Evolutionary conservation across 805 yeast species (phyloP), one percentile per base, ranked within the genome.

Genomic region (Metschnikowia gelsemii): DNA sequence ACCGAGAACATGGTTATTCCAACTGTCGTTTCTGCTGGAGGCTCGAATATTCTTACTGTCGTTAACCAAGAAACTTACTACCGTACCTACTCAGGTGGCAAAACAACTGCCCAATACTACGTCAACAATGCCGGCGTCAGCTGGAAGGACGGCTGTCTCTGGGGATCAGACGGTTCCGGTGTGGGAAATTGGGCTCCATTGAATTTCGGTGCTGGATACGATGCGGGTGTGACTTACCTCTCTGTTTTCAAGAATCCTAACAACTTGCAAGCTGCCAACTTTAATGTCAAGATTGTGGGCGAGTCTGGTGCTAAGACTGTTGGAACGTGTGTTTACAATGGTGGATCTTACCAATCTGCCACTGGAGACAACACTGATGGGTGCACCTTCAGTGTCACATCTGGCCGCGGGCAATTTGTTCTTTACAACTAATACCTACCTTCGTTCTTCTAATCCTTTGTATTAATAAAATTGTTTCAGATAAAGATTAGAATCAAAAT

Each of bases 131-230:
- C 96, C 40, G 98, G 98, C 76, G 88, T 89, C 54, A 76, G 87
- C 40, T 75, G 73, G 61, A 84, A 83, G 64, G 93, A 90, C 49
- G 98, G 97, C 57, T 91, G 99, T 75, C 66, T 85, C 55, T 91
- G 99, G 99, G 95, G 97, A 64, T 63, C 79, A 40, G 56, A 74
- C 5, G 87, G 87, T 51, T 75, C 90, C 27, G 84, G 82, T 57
- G 68, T 86, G 52, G 99, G 99, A 72, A 91, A 91, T 86, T 91
- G 96, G 97, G 96, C 98, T 52, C 98, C 98, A 56, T 75, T 91
- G 54, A 87, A 84, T 70, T 75, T 93, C 57, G 99, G 99, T 66
- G 88, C 97, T 38, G 97, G 98, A 61, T 74, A 76, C 68, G 72
- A 86, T 47, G 66, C 62, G 54, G 75, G 75, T 45, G 72, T 79